phyloP scores from a whole-genome alignment of 2,329 filamentous ascomycete genomes.

The Plectosphaerella cucumerina region DNA sequence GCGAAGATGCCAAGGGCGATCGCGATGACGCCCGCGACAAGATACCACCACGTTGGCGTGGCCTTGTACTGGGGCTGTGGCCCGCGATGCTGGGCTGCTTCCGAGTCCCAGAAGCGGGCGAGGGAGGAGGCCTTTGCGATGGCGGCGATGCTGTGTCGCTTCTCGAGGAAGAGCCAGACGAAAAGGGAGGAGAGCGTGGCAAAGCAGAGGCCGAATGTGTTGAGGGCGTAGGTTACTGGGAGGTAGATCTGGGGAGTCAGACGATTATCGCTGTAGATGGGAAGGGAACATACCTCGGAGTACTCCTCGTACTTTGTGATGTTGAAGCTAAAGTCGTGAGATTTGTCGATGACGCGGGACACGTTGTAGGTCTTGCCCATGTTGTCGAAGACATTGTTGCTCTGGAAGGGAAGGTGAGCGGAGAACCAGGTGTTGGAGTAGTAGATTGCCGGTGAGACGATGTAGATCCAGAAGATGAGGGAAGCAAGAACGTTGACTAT shows the following conservation, averaged over 20 bases:
- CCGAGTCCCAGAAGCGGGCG: not conserved
- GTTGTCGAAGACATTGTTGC: conserved; percentile 50
- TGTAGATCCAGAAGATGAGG: conserved; percentile 43
- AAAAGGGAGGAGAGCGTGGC: conserved; percentile 39
- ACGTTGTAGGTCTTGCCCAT: conserved; percentile 45
- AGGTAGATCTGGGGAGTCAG: conserved; percentile 33
- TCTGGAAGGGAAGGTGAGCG: conserved; percentile 47
- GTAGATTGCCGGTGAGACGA: conserved; percentile 38
- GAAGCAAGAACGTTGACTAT: conserved; percentile 42
- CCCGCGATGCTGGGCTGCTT: not conserved
- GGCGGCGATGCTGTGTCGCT: conserved; percentile 17
- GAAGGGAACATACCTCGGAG: conserved; percentile 33
- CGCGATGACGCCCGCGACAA: conserved; percentile 10
- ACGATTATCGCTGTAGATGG: not conserved
- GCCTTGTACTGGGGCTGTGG: conserved; percentile 13
- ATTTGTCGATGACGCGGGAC: conserved; percentile 39
- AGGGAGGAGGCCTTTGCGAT: conserved; percentile 1
- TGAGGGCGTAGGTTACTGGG: conserved; percentile 36
- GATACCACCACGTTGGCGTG: conserved; percentile 22
- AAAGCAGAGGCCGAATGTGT: conserved; percentile 48
- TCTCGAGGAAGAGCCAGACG: conserved; percentile 25
- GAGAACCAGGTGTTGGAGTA: conserved; percentile 47
- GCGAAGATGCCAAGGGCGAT: conserved; percentile 22
- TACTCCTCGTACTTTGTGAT: conserved; percentile 44
- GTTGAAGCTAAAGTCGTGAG: conserved; percentile 36